Evolutionary conservation across 768 basidiomycete genomes (phyloP), one percentile per base, ranked within the genome.

Genomic region (Kockovaella imperatae): DNA sequence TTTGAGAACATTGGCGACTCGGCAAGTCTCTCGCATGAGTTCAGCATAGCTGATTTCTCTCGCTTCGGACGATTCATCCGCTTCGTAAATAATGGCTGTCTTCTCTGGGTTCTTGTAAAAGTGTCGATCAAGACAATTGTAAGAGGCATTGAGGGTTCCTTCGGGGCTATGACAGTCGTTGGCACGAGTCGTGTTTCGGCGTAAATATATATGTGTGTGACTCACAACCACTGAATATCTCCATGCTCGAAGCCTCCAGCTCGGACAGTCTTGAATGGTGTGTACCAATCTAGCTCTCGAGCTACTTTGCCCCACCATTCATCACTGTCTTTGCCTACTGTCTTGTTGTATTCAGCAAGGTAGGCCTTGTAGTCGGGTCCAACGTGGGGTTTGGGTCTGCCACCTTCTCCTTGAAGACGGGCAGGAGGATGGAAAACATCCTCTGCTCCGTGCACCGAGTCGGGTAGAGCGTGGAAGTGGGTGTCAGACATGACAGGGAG

Each of bases 81-180:
- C 91, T 72, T 99, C 93, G 75, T 91, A 99, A 72, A 97, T 90
- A 73, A 97, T 95, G 24, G 93, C 93, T 23, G 83, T 82, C 86
- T 74, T 75, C 70, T 95, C 74, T 0, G 93, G 95, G 63, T 90
- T 75, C 67, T 82, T 80, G 75, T 84, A 90, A 14, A 87, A 93
- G 83, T 88, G 91, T 48, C 93, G 81, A 71, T 99, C 95, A 42
- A 99, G 87, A 63, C 89, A 93, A 73, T 99, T 99, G 78, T 97
- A 97, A 7, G 88, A 82, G 1, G 84, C 93, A 64, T 91, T 95
- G 59, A 93, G 73, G 3, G 77, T 83, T 25, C 93, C 93, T 62
- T 99, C 91, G 4, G 88, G 88, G 79, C 69, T 70, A 21, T 10
- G 36, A 25, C 49, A 14, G 15, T 18, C 23, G 40, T 57, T 44